Percentiles rank a stretch among this genome's conserved stretches.
Conservation (phyloP, 2,329 filamentous ascomycete species). For the Dactylellina cionopaga region DNA sequence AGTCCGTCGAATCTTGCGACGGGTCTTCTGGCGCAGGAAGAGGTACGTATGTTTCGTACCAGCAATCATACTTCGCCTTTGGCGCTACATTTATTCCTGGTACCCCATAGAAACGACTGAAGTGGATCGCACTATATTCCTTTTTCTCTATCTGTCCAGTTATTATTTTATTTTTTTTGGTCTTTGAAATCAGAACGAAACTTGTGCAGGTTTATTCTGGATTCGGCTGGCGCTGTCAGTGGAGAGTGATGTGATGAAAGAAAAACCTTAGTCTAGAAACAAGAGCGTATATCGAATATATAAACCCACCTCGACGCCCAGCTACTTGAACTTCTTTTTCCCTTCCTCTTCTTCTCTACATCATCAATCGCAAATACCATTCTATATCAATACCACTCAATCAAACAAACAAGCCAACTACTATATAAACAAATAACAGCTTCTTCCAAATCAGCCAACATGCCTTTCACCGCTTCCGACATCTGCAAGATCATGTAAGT, state of each 20-base stretch:
- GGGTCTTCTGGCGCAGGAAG: constrained; percentile 9
- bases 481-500: constrained; percentile 73
- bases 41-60: constrained; percentile 3
- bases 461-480: constrained; percentile 74
- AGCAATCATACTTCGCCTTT: background rate
- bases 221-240: constrained; percentile 42
- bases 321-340: background rate
- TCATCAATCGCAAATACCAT: constrained; percentile 35
- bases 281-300: constrained; percentile 34
- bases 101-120: too few species aligned
- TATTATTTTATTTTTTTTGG: constrained; percentile 5
- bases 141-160: too few species aligned
- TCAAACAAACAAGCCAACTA: constrained; percentile 22
- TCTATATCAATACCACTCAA: constrained; percentile 17
- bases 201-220: constrained; percentile 32
- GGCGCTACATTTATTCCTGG: background rate
- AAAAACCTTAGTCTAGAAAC: constrained; percentile 10
- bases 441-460: constrained; percentile 53
- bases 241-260: constrained; percentile 51
- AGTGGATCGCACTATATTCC: too few species aligned
- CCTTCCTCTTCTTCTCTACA: constrained; percentile 11
- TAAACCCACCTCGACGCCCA: constrained; percentile 37
- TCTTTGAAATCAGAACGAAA: constrained; percentile 29
- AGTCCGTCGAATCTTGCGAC: background rate
- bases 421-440: constrained; percentile 22